Conservation (phyloP, 345 rosid genomes). For the Citrus cavaleriei region DNA sequence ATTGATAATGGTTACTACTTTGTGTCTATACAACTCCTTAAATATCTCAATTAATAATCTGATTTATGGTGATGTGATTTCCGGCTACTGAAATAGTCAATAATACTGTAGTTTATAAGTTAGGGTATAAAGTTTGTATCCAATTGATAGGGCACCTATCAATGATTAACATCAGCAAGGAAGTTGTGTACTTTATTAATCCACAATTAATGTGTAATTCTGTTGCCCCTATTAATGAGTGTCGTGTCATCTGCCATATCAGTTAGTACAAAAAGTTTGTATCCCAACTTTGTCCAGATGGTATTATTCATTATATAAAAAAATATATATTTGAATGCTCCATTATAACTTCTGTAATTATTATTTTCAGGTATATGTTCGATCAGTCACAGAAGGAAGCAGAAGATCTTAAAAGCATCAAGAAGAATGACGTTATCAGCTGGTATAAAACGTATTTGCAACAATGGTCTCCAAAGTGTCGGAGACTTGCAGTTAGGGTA, state of each 20-base stretch:
- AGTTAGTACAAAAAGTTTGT: too few relatives aligned
- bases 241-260: too few relatives aligned
- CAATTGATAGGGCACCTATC: background rate
- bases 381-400: conserved; percentile 71
- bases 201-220: background rate
- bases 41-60: background rate
- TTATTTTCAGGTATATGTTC: conserved; percentile 67
- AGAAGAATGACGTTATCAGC: conserved; percentile 54
- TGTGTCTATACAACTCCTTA: background rate
- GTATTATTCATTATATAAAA: too few relatives aligned
- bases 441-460: conserved; percentile 71
- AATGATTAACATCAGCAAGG: background rate
- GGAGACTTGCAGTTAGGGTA: conserved; percentile 75
- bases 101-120: background rate
- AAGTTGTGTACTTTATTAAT: too few relatives aligned
- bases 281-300: too few relatives aligned
- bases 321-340: background rate
- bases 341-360: background rate
- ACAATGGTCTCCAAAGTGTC: conserved; percentile 61
- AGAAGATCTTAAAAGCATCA: conserved; percentile 57
- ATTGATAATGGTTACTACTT: background rate
- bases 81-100: background rate
- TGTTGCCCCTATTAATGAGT: background rate
- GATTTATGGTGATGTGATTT: background rate
- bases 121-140: background rate